Conservation (phyloP, 2,329 filamentous ascomycete species). For the Xylaria sp. region DNA sequence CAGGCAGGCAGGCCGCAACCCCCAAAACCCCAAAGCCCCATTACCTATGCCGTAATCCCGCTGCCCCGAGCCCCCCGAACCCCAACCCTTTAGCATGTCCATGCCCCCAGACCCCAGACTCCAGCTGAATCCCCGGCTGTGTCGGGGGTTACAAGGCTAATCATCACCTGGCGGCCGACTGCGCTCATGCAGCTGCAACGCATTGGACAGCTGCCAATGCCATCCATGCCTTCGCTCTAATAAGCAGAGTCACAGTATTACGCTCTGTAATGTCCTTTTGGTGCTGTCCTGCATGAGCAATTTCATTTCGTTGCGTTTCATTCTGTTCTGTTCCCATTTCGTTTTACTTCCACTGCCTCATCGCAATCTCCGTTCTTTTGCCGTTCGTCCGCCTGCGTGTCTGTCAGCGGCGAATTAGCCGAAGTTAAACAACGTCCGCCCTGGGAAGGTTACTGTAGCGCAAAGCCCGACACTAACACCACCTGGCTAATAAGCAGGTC, state of each 20-base stretch:
- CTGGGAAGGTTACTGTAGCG: not conserved
- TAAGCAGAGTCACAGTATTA: slow-evolving; percentile 2
- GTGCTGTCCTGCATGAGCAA: slow-evolving; percentile 44
- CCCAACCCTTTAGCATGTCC: slow-evolving; percentile 23
- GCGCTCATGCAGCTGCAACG: slow-evolving; percentile 19
- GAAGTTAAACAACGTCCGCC: too few relatives aligned
- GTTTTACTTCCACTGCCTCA: slow-evolving; percentile 4
- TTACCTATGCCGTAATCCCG: slow-evolving; percentile 5
- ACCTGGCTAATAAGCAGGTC: slow-evolving; percentile 35
- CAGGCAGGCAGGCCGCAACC: not conserved
- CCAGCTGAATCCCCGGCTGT: slow-evolving; percentile 4
- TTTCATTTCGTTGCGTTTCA: slow-evolving; percentile 25
- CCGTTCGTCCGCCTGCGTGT: slow-evolving; percentile 2
- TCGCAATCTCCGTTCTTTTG: slow-evolving; percentile 18
- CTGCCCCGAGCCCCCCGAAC: slow-evolving; percentile 12
- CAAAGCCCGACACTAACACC: slow-evolving; percentile 34
- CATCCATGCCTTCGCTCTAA: slow-evolving; percentile 13
- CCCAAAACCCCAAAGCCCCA: not conserved
- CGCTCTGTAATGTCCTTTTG: slow-evolving; percentile 22
- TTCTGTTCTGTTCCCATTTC: not conserved
- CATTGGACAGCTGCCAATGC: slow-evolving; percentile 30
- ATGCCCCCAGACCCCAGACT: too few relatives aligned
- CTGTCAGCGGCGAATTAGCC: not conserved
- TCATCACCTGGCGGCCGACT: slow-evolving; percentile 35
- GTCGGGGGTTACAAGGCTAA: slow-evolving; percentile 12